Percentiles rank a stretch among this genome's conserved stretches.
These are phyloP conservation scores for Ophiostoma sp. DNA, from an alignment of 2,329 filamentous ascomycete genomes.

Conservation along the genomic window DNA sequence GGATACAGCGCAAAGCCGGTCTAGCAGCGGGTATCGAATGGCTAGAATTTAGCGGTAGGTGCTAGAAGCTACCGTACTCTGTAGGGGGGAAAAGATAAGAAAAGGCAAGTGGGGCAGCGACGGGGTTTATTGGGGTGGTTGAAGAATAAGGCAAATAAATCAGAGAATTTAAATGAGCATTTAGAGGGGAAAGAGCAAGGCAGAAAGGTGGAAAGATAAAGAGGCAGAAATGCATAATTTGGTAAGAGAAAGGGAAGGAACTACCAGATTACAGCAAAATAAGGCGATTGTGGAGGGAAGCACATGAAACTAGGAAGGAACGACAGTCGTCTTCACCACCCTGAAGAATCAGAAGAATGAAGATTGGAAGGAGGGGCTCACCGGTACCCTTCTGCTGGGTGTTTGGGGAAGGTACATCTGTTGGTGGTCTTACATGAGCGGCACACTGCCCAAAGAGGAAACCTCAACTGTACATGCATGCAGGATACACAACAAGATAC, in stretches of 20 bases:
- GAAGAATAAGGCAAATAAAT: neutral
- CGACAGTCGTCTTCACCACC: neutral
- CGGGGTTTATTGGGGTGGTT: neutral
- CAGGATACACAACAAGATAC: slow-evolving; percentile 5
- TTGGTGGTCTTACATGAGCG: slow-evolving; percentile 11
- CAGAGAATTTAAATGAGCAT: slow-evolving; percentile 10
- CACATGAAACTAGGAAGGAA: neutral
- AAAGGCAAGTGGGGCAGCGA: neutral
- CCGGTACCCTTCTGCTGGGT: neutral
- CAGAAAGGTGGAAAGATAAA: neutral
- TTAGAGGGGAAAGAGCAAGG: neutral
- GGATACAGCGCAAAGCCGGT: slow-evolving; percentile 3
- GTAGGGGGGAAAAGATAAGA: neutral
- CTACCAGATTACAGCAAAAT: neutral
- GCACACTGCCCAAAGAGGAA: slow-evolving; percentile 11
- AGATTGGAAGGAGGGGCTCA: slow-evolving; percentile 12
- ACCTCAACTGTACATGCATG: neutral
- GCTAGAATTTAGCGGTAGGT: slow-evolving; percentile 1
- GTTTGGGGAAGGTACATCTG: neutral
- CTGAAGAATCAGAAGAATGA: neutral
- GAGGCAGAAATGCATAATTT: neutral
- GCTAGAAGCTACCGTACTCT: slow-evolving; percentile 10
- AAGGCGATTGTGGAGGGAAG: neutral
- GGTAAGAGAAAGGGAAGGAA: neutral
- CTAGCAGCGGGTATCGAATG: neutral